These are phyloP conservation scores for Lodderomyces margitis DNA, from an alignment of 1,139 yeast species.

Conservation along the genomic window DNA sequence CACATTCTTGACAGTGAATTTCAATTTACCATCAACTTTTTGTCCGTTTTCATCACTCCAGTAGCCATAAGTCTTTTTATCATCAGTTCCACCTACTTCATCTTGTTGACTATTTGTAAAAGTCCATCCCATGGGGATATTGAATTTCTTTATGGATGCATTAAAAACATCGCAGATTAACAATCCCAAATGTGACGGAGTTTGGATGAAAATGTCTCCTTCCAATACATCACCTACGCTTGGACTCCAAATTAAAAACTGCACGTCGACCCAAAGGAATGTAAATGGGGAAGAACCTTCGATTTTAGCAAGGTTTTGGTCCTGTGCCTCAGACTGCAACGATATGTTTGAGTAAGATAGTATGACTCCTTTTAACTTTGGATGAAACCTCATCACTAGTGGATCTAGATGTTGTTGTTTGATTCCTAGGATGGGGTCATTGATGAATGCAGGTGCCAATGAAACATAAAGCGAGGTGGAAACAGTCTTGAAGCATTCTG, in stretches of 20 bases:
- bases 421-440: slow-evolving; percentile 72
- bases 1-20: slow-evolving; percentile 68
- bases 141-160: slow-evolving; percentile 83
- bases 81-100: slow-evolving; percentile 33
- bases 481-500: slow-evolving; percentile 66
- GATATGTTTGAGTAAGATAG: slow-evolving; percentile 70
- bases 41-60: slow-evolving; percentile 79
- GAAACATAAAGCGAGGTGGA: slow-evolving; percentile 73
- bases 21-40: slow-evolving; percentile 76
- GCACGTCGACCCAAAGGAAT: slow-evolving; percentile 84
- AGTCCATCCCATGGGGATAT: slow-evolving; percentile 80
- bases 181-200: slow-evolving; percentile 92
- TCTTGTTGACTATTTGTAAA: slow-evolving; percentile 78
- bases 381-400: slow-evolving; percentile 76
- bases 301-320: slow-evolving; percentile 54
- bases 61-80: slow-evolving; percentile 62
- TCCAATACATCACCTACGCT: slow-evolving; percentile 78
- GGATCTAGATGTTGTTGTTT: slow-evolving; percentile 88
- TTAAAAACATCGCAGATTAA: slow-evolving; percentile 91
- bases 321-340: slow-evolving; percentile 31
- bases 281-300: slow-evolving; percentile 85
- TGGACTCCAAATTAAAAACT: slow-evolving; percentile 86
- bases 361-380: slow-evolving; percentile 77
- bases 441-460: slow-evolving; percentile 75
- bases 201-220: slow-evolving; percentile 87